Evolutionary conservation across 306 rosid species (phyloP).

Genomic region (Neltuma alba): DNA sequence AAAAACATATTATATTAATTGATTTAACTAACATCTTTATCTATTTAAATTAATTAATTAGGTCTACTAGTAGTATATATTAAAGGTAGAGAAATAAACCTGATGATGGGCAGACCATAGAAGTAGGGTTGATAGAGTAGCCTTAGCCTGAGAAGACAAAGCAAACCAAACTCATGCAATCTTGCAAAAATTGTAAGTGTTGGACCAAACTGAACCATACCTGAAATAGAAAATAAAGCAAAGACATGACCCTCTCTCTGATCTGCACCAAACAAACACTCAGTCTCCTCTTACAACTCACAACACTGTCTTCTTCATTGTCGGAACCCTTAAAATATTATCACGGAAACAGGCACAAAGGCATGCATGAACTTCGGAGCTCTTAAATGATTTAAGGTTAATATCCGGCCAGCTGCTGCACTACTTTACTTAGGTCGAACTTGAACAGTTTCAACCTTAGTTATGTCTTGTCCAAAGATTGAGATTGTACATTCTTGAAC

Average conservation of each 20-base stretch:
- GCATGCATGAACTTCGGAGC: conserved; percentile 20
- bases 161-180: background rate
- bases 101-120: background rate
- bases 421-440: background rate
- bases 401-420: background rate
- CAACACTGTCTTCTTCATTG: conserved; percentile 3
- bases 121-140: background rate
- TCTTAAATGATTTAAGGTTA: conserved; percentile 13
- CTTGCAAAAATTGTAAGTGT: background rate
- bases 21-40: background rate
- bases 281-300: conserved; percentile 1
- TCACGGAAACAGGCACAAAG: too few species aligned
- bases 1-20: too few species aligned
- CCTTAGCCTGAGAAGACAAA: background rate
- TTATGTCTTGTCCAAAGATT: conserved; percentile 6
- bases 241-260: too few species aligned
- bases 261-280: too few species aligned
- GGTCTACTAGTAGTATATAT: too few species aligned
- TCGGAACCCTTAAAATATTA: background rate
- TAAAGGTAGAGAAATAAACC: background rate
- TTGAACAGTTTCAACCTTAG: conserved; percentile 12
- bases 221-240: background rate
- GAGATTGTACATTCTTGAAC: background rate
- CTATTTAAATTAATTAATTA: too few species aligned
- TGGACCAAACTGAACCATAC: conserved; percentile 14